Percentiles rank a stretch among this genome's conserved stretches.
Conservation (phyloP, 139 green algal genomes). For the Chlamydomonas sp. region DNA sequence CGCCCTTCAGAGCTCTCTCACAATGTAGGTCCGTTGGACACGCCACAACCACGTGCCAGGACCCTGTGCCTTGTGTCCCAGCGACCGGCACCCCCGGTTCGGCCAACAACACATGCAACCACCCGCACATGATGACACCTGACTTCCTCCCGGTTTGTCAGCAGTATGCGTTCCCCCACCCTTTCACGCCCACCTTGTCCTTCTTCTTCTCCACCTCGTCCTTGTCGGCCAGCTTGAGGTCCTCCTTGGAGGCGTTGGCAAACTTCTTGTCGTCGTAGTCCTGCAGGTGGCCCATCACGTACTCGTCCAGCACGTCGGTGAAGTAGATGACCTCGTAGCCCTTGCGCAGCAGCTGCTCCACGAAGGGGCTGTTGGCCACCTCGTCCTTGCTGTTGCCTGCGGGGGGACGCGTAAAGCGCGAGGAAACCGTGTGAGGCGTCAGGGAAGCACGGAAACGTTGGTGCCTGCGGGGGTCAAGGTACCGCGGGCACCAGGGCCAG, state of each 20-base stretch:
- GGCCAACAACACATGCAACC: too few species aligned
- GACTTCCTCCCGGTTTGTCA: background rate
- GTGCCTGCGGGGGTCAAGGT: too few species aligned
- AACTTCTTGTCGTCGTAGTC: slow-evolving; percentile 98
- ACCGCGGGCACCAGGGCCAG: background rate
- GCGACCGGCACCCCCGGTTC: too few species aligned
- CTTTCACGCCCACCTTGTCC: slow-evolving; percentile 69
- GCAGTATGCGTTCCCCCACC: background rate
- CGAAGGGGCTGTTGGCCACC: slow-evolving; percentile 80
- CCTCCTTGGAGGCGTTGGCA: slow-evolving; percentile 93
- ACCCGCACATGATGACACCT: too few species aligned
- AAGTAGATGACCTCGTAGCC: slow-evolving; percentile 93
- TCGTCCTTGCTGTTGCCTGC: slow-evolving; percentile 77
- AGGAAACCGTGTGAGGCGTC: background rate
- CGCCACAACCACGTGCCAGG: background rate
- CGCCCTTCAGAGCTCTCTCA: background rate
- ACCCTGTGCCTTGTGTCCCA: background rate
- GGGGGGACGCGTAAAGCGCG: background rate
- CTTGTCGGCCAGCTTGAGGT: slow-evolving; percentile 92
- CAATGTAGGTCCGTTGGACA: too few species aligned
- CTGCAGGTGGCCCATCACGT: slow-evolving; percentile 89
- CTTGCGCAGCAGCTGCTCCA: slow-evolving; percentile 72
- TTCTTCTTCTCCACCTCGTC: slow-evolving; percentile 85
- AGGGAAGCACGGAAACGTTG: background rate
- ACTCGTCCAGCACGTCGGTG: slow-evolving; percentile 98